A percentile compares a stretch with the other conserved stretches of the same genome.
phyloP scores from a whole-genome alignment of 371 early-diverging fungal genomes.

The Mucor plumbeus region DNA sequence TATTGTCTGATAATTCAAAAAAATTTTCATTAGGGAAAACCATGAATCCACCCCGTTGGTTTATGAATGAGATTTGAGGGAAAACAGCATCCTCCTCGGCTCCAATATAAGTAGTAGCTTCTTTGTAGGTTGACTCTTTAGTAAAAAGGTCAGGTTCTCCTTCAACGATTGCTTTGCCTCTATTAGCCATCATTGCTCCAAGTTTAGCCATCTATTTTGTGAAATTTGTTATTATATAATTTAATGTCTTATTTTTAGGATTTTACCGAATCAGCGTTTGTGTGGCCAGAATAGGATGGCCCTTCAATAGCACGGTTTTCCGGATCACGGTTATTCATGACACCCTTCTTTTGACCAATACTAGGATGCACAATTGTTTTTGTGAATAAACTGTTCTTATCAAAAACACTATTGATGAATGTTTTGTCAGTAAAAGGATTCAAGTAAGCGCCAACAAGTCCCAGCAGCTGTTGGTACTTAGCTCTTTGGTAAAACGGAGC shows the following conservation, averaged over 20 bases:
- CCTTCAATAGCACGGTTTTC: constrained; percentile 29
- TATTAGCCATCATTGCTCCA: constrained; percentile 71
- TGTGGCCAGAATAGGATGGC: constrained; percentile 52
- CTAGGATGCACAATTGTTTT: neutral
- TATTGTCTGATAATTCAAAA: constrained; percentile 1
- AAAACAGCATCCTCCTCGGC: neutral
- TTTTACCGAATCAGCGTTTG: constrained; percentile 67
- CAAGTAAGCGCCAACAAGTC: neutral
- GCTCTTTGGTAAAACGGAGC: constrained; percentile 6
- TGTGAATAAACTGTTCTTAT: constrained; percentile 16
- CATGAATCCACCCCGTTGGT: constrained; percentile 18
- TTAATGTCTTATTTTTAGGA: neutral
- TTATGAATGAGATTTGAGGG: neutral
- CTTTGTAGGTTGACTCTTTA: constrained; percentile 4
- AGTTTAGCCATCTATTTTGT: constrained; percentile 63
- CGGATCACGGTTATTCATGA: constrained; percentile 12
- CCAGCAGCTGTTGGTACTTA: neutral
- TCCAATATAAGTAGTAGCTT: constrained; percentile 1
- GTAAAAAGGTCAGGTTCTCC: constrained; percentile 53
- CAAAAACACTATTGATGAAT: neutral
- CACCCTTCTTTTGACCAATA: neutral
- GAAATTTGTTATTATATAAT: neutral
- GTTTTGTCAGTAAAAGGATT: constrained; percentile 8
- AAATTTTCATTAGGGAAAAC: neutral
- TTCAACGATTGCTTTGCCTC: constrained; percentile 54